These are phyloP conservation scores for Stromatinia cepivora DNA, from an alignment of 2,329 filamentous ascomycete genomes.

Conservation along the genomic window DNA sequence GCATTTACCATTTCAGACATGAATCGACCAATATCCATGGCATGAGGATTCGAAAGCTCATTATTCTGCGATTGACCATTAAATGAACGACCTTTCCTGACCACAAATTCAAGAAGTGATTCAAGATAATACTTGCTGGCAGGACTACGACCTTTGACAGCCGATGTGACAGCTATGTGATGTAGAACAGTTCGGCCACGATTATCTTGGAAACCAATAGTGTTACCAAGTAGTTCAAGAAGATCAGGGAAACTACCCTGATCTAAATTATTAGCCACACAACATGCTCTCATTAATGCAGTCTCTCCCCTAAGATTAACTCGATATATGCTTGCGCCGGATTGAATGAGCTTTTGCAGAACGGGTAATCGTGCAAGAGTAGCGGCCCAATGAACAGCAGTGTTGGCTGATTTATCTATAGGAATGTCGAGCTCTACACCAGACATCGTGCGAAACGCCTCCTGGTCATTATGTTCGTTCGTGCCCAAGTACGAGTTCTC, in stretches of 20 bases:
- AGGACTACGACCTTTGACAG: conserved; percentile 87
- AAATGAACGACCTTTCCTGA: conserved; percentile 73
- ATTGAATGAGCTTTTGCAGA: conserved; percentile 75
- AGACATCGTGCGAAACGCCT: conserved; percentile 73
- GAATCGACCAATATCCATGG: conserved; percentile 84
- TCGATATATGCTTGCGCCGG: conserved; percentile 83
- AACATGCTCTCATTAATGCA: conserved; percentile 86
- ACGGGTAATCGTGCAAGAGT: conserved; percentile 85
- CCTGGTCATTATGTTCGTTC: conserved; percentile 71
- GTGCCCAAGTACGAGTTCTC: conserved; percentile 56
- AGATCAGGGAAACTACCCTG: conserved; percentile 87
- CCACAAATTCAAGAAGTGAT: conserved; percentile 89
- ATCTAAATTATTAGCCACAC: conserved; percentile 93
- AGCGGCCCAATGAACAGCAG: conserved; percentile 93
- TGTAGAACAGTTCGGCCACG: conserved; percentile 91
- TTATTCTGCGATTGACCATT: conserved; percentile 50
- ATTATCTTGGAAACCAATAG: conserved; percentile 86
- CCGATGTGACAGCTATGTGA: conserved; percentile 93
- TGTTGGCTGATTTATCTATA: conserved; percentile 85
- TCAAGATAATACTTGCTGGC: conserved; percentile 96
- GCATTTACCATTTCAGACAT: conserved; percentile 97
- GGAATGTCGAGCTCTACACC: conserved; percentile 86
- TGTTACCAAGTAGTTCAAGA: conserved; percentile 82
- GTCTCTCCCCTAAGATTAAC: conserved; percentile 91
- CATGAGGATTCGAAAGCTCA: conserved; percentile 30